Conservation (phyloP, 2,329 filamentous ascomycete species). For the Apiospora sp. region DNA sequence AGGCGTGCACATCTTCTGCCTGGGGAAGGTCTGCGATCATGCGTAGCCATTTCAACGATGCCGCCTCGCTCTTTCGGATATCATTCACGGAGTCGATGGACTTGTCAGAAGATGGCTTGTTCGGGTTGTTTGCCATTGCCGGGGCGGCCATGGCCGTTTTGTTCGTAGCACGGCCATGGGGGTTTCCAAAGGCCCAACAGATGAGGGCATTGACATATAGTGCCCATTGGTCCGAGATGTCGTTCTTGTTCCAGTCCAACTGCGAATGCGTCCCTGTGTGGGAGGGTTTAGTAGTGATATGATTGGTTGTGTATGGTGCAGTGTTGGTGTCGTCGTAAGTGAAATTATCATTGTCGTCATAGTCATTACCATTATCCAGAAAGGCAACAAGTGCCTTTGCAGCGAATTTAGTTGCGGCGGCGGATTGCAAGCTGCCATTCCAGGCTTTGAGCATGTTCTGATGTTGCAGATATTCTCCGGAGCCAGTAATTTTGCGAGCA, state of each 20-base stretch:
- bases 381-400: slow-evolving; percentile 59
- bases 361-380: slow-evolving; percentile 42
- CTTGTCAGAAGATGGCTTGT: slow-evolving; percentile 30
- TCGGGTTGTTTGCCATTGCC: not conserved
- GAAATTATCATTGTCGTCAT: slow-evolving; percentile 27
- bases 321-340: not conserved
- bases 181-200: slow-evolving; percentile 64
- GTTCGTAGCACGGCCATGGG: not conserved
- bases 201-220: slow-evolving; percentile 67
- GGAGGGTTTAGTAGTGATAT: not conserved
- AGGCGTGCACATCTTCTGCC: slow-evolving; percentile 46
- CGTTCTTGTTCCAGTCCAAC: slow-evolving; percentile 59
- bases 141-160: slow-evolving; percentile 10
- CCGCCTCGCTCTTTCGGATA: slow-evolving; percentile 47
- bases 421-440: slow-evolving; percentile 46
- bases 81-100: slow-evolving; percentile 39
- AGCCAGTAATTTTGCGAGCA: slow-evolving; percentile 57
- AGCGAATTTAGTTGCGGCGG: slow-evolving; percentile 57
- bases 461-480: slow-evolving; percentile 54
- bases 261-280: not conserved
- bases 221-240: slow-evolving; percentile 85
- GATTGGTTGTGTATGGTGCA: not conserved
- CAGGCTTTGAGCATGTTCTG: slow-evolving; percentile 53
- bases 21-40: slow-evolving; percentile 50
- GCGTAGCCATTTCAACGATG: slow-evolving; percentile 44